Base-by-base conservation (phyloP, 805 yeast species). In the Ogataea populi-albae region DNA sequence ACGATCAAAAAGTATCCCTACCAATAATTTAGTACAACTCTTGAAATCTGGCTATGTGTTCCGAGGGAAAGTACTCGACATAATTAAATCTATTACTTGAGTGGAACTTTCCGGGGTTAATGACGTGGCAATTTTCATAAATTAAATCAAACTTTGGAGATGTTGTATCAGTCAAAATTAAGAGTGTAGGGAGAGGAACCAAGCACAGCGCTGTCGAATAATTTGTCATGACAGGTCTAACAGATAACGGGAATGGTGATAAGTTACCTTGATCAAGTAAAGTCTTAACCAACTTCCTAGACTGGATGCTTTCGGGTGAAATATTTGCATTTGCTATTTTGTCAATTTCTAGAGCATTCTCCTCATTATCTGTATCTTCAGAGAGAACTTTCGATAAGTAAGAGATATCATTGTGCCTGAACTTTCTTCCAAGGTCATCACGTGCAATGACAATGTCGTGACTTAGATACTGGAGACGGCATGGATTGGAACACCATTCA, bases 221-320 rank as follows among this genome's bases (percentile, higher is more conserved):
- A 40, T 79, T 80, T 66, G 94, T 75, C 15, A 75, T 64, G 1
- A 86, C 67, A 0, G 94, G 84, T 41, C 86, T 72, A 18, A 75
- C 62, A 16, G 67, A 60, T 14, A 66, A 59, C 2, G 78, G 63
- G 52, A 89, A 87, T 9, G 98, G 98, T 21, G 93, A 83, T 30
- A 93, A 57, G 52, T 78, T 83, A 1, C 93, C 93, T 61, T 93
- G 99, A 52, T 86, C 95, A 9, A 93, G 59, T 1, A 93, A 42
- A 0, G 97, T 88, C 45, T 84, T 81, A 12, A 83, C 86, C 2
- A 88, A 60, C 50, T 81, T 81, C 43, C 86, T 69, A 0, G 87
- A 76, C 55, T 81, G 84, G 26, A 64, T 61, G 3, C 74, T 57
- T 33, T 74, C 75, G 4, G 75, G 57, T 0, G 79, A 45, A 10